These are phyloP conservation scores for Tetracentron sinense DNA, from an alignment of 164 flowering plant genomes.

Conservation along the genomic window DNA sequence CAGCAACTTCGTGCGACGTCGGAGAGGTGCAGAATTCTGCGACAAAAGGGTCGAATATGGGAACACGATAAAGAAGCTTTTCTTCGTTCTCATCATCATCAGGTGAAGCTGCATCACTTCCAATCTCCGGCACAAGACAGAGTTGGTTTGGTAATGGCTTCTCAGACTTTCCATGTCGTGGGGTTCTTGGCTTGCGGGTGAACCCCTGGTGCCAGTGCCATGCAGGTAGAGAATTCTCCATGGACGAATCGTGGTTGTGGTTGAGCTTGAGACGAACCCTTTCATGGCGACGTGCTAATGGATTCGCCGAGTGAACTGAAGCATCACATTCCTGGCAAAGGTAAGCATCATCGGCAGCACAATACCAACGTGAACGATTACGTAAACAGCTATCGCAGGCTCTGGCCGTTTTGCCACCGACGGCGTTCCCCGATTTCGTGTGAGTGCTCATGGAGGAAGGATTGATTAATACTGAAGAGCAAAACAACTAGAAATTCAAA, in stretches of 20 bases:
- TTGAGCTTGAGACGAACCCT: constrained; percentile 59
- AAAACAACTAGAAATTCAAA: background rate
- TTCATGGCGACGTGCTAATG: constrained; percentile 69
- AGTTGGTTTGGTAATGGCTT: constrained; percentile 21
- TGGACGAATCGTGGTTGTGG: background rate
- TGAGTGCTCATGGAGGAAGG: constrained; percentile 25
- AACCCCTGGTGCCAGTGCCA: constrained; percentile 84
- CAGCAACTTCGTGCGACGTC: constrained; percentile 2
- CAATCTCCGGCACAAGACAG: constrained; percentile 59
- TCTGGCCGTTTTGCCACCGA: constrained; percentile 72
- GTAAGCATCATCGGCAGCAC: constrained; percentile 90
- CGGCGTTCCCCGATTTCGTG: constrained; percentile 50
- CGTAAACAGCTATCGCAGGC: constrained; percentile 70
- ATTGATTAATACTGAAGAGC: background rate
- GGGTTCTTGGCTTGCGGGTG: constrained; percentile 68
- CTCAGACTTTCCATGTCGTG: constrained; percentile 39
- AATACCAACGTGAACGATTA: constrained; percentile 80
- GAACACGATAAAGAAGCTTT: constrained; percentile 78
- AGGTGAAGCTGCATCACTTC: constrained; percentile 35
- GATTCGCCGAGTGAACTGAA: constrained; percentile 79
- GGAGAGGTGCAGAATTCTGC: constrained; percentile 36
- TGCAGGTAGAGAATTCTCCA: constrained; percentile 29
- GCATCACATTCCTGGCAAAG: constrained; percentile 76
- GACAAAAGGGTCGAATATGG: constrained; percentile 53
- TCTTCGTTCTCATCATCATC: constrained; percentile 68